Evolutionary conservation across 1,284 basidiomycete species (phyloP), one percentile per base, ranked within the genome.

Genomic region (Austroboletus novae-zelandiae): DNA sequence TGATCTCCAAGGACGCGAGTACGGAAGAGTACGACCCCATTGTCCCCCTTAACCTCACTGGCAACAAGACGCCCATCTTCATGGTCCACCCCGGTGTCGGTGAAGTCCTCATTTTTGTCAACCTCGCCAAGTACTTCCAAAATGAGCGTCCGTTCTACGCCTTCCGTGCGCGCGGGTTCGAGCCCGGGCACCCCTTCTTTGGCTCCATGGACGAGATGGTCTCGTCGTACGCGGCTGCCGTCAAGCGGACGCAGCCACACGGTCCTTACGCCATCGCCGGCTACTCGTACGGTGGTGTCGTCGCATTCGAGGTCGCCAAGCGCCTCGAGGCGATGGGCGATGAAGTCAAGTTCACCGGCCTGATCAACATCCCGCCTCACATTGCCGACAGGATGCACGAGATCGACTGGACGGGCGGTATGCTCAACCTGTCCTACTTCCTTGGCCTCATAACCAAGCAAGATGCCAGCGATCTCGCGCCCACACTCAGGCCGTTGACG

Each of bases 241-340:
- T 78, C 20, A 68, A 70, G 54, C 59, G 59, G 5, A 60, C 63
- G 1, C 71, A 73, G 42, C 70, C 74, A 5, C 58, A 53, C 3
- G 76, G 76, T 0, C 76, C 77, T 1, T 78, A 74, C 48, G 69
- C n/a, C 37, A 59, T 78, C 23, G 75, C 71, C 0, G 76, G 77
- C 9, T 78, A 79, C 68, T 74, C 72, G 30, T 78, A 74, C 43
- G 77, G 76, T 34, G 77, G 76, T 39, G 72, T 72, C 30, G 68
- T 75, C 3, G 75, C 74, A 8, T 78, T 74, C 48, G 75, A 79
- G 54, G 67, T 79, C 13, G 70, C 68, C 14, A 75, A 76, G 56
- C 57, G 59, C 23, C 66, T 79, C 29, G 70, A 71, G 55, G 57
- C 57, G 1, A 61, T 61, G 52, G 70, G 72, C 1, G 69, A 70